Evolutionary conservation across 2,329 filamentous ascomycete species (phyloP), one percentile per base, ranked within the genome.

Genomic region (Botryosphaeria agaves): DNA sequence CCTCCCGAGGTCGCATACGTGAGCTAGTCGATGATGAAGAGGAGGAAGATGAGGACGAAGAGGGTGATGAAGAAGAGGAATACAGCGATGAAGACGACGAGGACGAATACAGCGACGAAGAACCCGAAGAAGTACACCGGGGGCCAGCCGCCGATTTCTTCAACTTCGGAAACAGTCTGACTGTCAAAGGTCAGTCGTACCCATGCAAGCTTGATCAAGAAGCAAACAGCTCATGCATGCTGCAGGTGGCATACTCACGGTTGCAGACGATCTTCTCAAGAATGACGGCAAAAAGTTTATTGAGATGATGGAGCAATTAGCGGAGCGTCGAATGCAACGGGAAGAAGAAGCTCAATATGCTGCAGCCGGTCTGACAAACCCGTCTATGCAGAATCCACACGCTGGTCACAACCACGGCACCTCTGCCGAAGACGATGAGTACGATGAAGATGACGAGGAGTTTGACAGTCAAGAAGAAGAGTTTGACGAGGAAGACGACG

Each of bases 241-340:
- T 55, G 55, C 69, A 83, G 85, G 89, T 64, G 91, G 89, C 51
- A 94, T 98, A 56, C 74, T 98, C 52, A 98, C 89, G 41, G 89
- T 98, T 49, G 89, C 89, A 53, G 89, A 98, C 63, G 89, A 98
- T 59, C 67, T 98, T 41, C 70, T 98, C 39, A 95, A 95, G 57
- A 98, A 98, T 57, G 89, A 98, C 56, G 89, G 89, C 47, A 93
- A 92, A 57, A 92, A 93, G 50, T 98, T 98, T 61, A 98, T 98
- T 56, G 89, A 98, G 54, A 98, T 98, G 89, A 98, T 98, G 89
- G 89, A 98, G 55, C 87, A 95, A 59, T 69, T 98, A 45, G 89
- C 89, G 21, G 89, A 98, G 59, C 81, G 87, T 45, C 74, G 89
- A 45, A 94, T 98, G 87, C 82, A 85, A 49, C 77, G 89, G 43